Evolutionary conservation across 2,329 filamentous ascomycete genomes (phyloP), one percentile per base, ranked within the genome.

Genomic region (Dryadomyces sulphureus): DNA sequence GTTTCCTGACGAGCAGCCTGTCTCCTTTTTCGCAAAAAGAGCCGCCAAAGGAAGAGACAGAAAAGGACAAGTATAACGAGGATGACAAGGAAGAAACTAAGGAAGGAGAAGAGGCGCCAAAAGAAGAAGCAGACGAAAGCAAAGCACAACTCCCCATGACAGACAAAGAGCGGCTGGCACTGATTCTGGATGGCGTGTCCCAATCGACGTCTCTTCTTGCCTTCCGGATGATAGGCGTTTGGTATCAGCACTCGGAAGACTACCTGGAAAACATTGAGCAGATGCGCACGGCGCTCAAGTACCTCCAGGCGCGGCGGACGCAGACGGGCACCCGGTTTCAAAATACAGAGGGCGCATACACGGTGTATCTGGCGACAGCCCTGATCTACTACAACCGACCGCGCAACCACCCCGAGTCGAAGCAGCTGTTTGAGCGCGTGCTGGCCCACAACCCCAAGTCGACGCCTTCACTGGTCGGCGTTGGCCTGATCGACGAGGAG

Each of bases 401-500:
- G 0, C 79, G 86, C 50, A 81, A 96, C 57, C 92, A 98, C 54
- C 72, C 79, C 17, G 90, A 96, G 64, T 89, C 92, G 2, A 90
- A 86, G 58, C 63, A 64, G n/a, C 70, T 95, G 0, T 96, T 98
- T 54, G 80, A 94, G 54, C 75, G 75, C 25, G 84, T 96, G 5
- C 70, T 98, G 1, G 68, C 76, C 41, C 76, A 83, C 22, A 87
- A 93, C 47, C 73, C 79, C 2, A 77, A 75, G 3, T 89, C 84
- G 1, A 93, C 88, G 0, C 67, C 79, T 25, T 89, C 89, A 2
- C 68, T 98, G 50, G 84, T 96, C 40, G 92, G 92, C 1, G 78
- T 95, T 30, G 93, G 92, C 1, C 65, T 96, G 21, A 90, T 98
- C 36, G 81, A 89, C 41, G 88, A 95, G 61, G 92, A 96, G 55